A percentile compares a stretch with the other conserved stretches of the same genome.
phyloP scores from a whole-genome alignment of 495 filamentous ascomycete species.

The Xylaria venustula region DNA sequence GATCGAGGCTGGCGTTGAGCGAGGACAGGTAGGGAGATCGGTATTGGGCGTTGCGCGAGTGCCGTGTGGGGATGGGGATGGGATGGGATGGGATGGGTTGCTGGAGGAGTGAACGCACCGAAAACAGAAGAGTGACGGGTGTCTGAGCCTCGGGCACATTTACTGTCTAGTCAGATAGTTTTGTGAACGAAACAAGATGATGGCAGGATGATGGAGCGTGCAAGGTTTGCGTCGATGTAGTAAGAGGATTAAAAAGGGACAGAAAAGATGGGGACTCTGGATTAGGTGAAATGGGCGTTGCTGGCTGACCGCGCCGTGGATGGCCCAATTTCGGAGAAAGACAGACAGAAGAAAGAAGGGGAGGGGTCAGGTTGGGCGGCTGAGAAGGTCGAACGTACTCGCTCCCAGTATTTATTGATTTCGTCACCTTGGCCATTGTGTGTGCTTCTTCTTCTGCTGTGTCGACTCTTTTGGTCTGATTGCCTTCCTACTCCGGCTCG shows the following conservation, averaged over 20 bases:
- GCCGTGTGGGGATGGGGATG: constrained; percentile 2
- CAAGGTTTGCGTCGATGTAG: constrained; percentile 6
- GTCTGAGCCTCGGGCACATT: neutral
- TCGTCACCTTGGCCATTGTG: too few relatives aligned
- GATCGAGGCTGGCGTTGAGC: constrained; percentile 1
- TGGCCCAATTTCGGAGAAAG: constrained; percentile 5
- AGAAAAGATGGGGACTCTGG: constrained; percentile 14
- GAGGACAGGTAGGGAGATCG: neutral
- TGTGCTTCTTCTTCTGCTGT: neutral
- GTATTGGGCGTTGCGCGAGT: constrained; percentile 8
- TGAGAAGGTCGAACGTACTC: constrained; percentile 2
- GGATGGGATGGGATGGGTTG: neutral
- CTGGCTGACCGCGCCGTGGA: neutral
- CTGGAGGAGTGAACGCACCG: neutral
- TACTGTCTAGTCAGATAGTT: neutral
- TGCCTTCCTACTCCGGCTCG: neutral
- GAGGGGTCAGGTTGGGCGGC: neutral
- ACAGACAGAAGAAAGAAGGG: neutral
- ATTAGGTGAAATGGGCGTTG: neutral
- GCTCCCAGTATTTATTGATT: neutral
- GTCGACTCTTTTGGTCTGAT: neutral
- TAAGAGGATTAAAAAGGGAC: constrained; percentile 6
- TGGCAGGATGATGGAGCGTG: constrained; percentile 6
- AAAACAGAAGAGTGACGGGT: neutral
- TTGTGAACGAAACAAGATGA: neutral